Evolutionary conservation across 2,329 filamentous ascomycete species (phyloP).

Genomic region (Thielaviopsis euricoi): DNA sequence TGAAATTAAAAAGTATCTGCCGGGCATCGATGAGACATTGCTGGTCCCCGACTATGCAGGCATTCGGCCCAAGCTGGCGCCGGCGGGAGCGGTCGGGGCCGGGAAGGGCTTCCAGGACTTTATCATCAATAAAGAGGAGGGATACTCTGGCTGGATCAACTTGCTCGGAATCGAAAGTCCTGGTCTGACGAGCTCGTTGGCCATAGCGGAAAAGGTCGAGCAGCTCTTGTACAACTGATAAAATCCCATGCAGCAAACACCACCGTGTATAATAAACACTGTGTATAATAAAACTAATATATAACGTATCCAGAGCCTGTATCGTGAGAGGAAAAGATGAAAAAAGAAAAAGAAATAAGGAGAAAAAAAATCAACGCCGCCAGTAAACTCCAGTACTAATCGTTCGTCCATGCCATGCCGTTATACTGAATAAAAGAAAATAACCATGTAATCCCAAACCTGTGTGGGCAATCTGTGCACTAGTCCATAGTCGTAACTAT

Average conservation of each 20-base stretch:
- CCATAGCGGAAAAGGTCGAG: constrained; percentile 64
- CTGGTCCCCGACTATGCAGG: constrained; percentile 77
- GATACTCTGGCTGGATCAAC: constrained; percentile 72
- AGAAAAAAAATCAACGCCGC: not conserved
- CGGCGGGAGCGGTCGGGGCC: constrained; percentile 40
- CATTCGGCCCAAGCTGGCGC: constrained; percentile 68
- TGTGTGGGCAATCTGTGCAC: not conserved
- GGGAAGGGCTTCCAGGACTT: constrained; percentile 70
- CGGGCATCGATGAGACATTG: constrained; percentile 46
- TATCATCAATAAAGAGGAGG: constrained; percentile 59
- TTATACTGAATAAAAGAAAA: not conserved
- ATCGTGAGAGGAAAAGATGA: not conserved
- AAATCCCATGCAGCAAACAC: too few species aligned
- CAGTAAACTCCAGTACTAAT: not conserved
- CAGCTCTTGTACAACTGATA: constrained; percentile 27
- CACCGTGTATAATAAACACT: not conserved
- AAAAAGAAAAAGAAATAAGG: too few species aligned
- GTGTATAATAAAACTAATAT: constrained; percentile 18
- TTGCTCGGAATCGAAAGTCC: constrained; percentile 87
- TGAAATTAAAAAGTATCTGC: constrained; percentile 68
- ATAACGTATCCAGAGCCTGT: too few species aligned
- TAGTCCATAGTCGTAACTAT: constrained; percentile 21
- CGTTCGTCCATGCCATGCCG: not conserved
- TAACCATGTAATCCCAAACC: not conserved
- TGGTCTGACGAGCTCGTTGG: constrained; percentile 71